These are phyloP conservation scores for Fusarium pseudograminearum DNA, from an alignment of 2,329 filamentous ascomycete species.

Conservation along the genomic window DNA sequence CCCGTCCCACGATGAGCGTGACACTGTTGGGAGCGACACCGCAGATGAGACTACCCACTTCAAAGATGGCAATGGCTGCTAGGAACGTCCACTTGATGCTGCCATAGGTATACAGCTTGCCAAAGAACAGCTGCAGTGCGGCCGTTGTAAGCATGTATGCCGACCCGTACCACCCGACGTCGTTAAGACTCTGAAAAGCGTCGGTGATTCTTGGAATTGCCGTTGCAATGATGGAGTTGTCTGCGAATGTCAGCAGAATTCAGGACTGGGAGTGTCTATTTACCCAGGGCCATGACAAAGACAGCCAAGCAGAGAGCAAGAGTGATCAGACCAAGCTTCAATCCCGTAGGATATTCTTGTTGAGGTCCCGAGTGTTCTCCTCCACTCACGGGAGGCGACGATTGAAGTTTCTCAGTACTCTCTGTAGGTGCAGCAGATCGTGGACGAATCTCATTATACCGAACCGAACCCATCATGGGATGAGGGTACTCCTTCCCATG, in stretches of 20 bases:
- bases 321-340: constrained; percentile 52
- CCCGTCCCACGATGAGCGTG: constrained; percentile 53
- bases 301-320: constrained; percentile 55
- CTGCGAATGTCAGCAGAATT: constrained; percentile 36
- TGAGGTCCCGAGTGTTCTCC: constrained; percentile 2
- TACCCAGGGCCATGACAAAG: constrained; percentile 57
- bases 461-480: constrained; percentile 43
- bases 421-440: constrained; percentile 37
- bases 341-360: constrained; percentile 42
- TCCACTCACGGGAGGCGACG: not conserved
- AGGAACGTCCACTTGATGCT: constrained; percentile 58
- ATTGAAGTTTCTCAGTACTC: constrained; percentile 49
- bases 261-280: not conserved
- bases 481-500: constrained; percentile 34
- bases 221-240: constrained; percentile 58
- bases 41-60: constrained; percentile 59
- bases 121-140: constrained; percentile 56
- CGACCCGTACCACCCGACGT: constrained; percentile 64
- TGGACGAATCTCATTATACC: constrained; percentile 39
- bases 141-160: constrained; percentile 58
- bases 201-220: constrained; percentile 60
- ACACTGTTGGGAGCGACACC: constrained; percentile 50
- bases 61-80: constrained; percentile 55
- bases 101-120: constrained; percentile 61
- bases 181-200: constrained; percentile 58